These are phyloP conservation scores for Pterocarpus santalinus DNA, from an alignment of 306 rosid species.

Conservation along the genomic window DNA sequence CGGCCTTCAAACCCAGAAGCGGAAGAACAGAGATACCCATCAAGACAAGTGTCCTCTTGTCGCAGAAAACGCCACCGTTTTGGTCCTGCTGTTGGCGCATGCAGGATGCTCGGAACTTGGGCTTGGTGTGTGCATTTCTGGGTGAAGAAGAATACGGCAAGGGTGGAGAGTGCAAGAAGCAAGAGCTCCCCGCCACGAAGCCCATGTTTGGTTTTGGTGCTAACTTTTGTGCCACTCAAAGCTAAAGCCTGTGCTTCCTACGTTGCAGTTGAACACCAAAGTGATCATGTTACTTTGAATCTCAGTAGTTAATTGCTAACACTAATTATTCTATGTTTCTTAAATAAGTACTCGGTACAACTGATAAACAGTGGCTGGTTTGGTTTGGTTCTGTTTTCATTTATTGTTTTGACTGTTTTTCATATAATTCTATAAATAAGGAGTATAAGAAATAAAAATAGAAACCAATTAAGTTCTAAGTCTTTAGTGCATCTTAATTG, in stretches of 20 bases:
- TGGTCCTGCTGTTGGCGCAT: constrained; percentile 46
- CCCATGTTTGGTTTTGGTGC: constrained; percentile 46
- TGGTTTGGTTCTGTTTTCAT: too few relatives aligned
- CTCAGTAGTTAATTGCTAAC: not conserved
- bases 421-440: too few relatives aligned
- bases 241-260: not conserved
- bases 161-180: constrained; percentile 57
- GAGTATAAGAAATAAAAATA: too few relatives aligned
- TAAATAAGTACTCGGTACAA: too few relatives aligned
- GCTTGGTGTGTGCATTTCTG: constrained; percentile 52
- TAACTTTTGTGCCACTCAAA: not conserved
- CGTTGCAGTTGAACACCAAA: not conserved
- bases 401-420: too few relatives aligned
- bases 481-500: too few relatives aligned
- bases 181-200: constrained; percentile 55
- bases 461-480: too few relatives aligned
- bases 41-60: constrained; percentile 68
- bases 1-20: constrained; percentile 62
- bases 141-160: constrained; percentile 46
- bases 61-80: constrained; percentile 42
- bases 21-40: constrained; percentile 80
- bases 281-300: not conserved
- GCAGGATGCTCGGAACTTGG: constrained; percentile 38
- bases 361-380: too few relatives aligned
- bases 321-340: too few relatives aligned